phyloP scores from a whole-genome alignment of 2,329 filamentous ascomycete genomes.

The Alternaria longipes region DNA sequence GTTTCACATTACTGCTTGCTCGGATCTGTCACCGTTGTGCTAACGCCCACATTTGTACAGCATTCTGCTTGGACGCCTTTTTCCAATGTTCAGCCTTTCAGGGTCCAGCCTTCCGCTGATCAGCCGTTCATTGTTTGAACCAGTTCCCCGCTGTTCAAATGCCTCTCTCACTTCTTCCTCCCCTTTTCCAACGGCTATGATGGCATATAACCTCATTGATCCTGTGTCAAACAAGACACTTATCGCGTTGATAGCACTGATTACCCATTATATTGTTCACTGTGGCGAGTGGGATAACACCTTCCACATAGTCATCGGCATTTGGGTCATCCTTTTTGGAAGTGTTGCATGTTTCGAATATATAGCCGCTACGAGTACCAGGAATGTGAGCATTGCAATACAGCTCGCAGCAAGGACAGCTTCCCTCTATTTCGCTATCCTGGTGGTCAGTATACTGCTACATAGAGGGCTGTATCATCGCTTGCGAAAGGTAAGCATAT shows the following conservation, averaged over 20 bases:
- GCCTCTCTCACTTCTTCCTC: background rate
- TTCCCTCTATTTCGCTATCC: slow-evolving; percentile 32
- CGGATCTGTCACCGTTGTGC: background rate
- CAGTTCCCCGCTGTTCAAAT: background rate
- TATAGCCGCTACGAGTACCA: slow-evolving; percentile 16
- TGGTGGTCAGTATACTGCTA: slow-evolving; percentile 47
- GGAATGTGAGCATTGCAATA: slow-evolving; percentile 20
- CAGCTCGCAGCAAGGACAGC: slow-evolving; percentile 20
- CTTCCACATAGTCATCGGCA: slow-evolving; percentile 22
- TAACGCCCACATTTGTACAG: background rate
- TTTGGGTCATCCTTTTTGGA: slow-evolving; percentile 29
- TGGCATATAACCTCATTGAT: slow-evolving; percentile 2
- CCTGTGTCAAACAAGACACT: slow-evolving; percentile 33
- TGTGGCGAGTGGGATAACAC: slow-evolving; percentile 38
- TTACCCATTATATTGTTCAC: slow-evolving; percentile 35
- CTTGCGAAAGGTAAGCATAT: slow-evolving; percentile 39
- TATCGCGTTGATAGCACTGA: slow-evolving; percentile 31
- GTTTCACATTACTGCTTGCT: background rate
- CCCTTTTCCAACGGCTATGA: background rate
- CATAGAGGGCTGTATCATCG: slow-evolving; percentile 55
- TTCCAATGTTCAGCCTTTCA: slow-evolving; percentile 2
- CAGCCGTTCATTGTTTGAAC: background rate
- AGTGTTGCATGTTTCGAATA: slow-evolving; percentile 30
- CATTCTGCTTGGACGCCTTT: background rate
- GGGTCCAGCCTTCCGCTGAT: background rate